Percentiles rank a stretch among this genome's conserved stretches.
Conservation (phyloP, 1,284 basidiomycete genomes). For the Marasmius tenuissimus region DNA sequence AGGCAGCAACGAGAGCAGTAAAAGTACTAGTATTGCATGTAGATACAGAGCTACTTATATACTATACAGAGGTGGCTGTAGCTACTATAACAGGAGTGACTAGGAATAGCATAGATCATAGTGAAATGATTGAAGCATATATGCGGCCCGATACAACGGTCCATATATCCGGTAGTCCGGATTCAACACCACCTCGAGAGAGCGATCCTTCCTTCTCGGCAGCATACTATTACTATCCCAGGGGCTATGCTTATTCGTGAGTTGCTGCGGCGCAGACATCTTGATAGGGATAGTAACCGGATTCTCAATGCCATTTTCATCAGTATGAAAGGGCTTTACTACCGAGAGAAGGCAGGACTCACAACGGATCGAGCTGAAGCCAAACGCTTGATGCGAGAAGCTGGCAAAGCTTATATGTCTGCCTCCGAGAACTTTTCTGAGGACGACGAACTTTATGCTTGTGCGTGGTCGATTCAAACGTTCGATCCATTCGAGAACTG, state of each 20-base stretch:
- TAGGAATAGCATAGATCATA: too few relatives aligned
- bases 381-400: neutral
- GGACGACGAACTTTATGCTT: constrained; percentile 28
- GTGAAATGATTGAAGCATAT: too few relatives aligned
- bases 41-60: too few relatives aligned
- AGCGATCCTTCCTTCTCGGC: constrained; percentile 1
- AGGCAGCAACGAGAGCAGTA: too few relatives aligned
- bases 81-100: too few relatives aligned
- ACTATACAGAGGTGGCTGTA: too few relatives aligned
- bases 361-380: neutral
- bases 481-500: neutral
- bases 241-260: neutral
- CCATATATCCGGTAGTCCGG: too few relatives aligned
- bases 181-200: neutral
- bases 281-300: neutral
- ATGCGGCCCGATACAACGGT: too few relatives aligned
- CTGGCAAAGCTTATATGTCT: constrained; percentile 2
- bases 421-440: constrained; percentile 24
- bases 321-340: neutral
- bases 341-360: neutral
- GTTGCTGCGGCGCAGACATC: neutral
- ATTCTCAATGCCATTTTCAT: neutral
- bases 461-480: constrained; percentile 13
- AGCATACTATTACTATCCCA: constrained; percentile 4
- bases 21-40: too few relatives aligned